Percentiles rank a stretch among this genome's conserved stretches.
These are phyloP conservation scores for Friedmanniomyces simplex DNA, from an alignment of 495 filamentous ascomycete genomes.

Conservation along the genomic window DNA sequence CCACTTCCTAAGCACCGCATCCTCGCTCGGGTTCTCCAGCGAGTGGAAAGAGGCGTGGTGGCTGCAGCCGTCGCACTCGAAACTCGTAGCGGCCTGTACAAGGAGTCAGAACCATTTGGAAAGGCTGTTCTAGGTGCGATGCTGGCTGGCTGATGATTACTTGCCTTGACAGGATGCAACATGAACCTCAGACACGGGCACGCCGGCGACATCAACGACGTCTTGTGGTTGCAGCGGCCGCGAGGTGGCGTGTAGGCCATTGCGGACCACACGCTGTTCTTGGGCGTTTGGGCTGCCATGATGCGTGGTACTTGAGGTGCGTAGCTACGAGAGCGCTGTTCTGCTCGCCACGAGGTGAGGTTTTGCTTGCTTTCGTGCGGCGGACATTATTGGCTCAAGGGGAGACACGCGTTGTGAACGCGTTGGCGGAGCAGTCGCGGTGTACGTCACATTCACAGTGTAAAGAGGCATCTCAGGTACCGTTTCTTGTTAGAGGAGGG, in stretches of 20 bases:
- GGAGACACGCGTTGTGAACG: too few species aligned
- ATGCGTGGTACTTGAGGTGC: background rate
- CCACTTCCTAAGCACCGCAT: constrained; percentile 36
- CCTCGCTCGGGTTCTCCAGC: constrained; percentile 41
- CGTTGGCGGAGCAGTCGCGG: too few species aligned
- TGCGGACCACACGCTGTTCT: constrained; percentile 27
- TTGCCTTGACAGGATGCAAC: constrained; percentile 46
- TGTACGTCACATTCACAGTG: too few species aligned
- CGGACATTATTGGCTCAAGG: too few species aligned
- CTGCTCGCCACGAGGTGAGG: background rate
- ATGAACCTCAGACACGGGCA: constrained; percentile 50
- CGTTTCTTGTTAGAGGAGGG: too few species aligned
- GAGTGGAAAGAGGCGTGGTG: constrained; percentile 47
- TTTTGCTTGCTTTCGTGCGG: background rate
- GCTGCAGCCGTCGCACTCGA: constrained; percentile 45
- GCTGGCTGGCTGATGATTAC: too few species aligned
- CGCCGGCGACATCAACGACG: constrained; percentile 33
- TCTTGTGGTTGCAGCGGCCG: constrained; percentile 36
- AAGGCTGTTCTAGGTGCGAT: background rate
- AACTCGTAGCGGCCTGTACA: constrained; percentile 33
- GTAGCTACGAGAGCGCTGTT: background rate
- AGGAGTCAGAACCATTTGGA: background rate
- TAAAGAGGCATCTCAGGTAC: too few species aligned
- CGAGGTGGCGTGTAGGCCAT: constrained; percentile 35
- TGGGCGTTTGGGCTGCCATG: constrained; percentile 11